These are phyloP conservation scores for Forsythia suspensa DNA, from an alignment of 257 asterid species.

Conservation along the genomic window DNA sequence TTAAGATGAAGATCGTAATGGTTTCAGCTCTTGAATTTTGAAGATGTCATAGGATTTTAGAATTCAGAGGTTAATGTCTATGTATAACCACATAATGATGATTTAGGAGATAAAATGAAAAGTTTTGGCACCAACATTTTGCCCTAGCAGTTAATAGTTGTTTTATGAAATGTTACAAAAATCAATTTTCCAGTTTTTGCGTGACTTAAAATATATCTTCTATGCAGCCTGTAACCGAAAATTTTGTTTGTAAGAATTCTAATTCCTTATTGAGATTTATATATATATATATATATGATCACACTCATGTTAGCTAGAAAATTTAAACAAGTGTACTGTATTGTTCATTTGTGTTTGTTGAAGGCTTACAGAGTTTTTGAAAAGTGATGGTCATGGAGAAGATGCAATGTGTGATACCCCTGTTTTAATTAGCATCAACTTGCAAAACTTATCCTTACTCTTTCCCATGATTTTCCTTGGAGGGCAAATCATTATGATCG, in stretches of 20 bases:
- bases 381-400: background rate
- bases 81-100: background rate
- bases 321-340: background rate
- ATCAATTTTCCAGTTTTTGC: background rate
- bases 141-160: background rate
- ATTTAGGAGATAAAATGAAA: slow-evolving; percentile 9
- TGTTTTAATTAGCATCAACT: background rate
- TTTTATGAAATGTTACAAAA: no score
- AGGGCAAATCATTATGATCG: background rate
- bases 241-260: no score
- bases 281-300: background rate
- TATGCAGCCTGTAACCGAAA: background rate
- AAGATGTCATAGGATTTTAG: background rate
- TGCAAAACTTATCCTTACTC: background rate
- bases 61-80: slow-evolving; percentile 2
- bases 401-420: background rate
- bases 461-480: background rate
- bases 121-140: background rate
- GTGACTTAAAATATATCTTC: background rate
- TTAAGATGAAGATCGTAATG: background rate
- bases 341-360: background rate
- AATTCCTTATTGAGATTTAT: no score
- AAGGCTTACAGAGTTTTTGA: background rate
- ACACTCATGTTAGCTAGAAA: background rate
- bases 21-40: slow-evolving; percentile 1